These are phyloP conservation scores for Aschersonia sp. DNA, from an alignment of 2,329 filamentous ascomycete species.

Conservation along the genomic window DNA sequence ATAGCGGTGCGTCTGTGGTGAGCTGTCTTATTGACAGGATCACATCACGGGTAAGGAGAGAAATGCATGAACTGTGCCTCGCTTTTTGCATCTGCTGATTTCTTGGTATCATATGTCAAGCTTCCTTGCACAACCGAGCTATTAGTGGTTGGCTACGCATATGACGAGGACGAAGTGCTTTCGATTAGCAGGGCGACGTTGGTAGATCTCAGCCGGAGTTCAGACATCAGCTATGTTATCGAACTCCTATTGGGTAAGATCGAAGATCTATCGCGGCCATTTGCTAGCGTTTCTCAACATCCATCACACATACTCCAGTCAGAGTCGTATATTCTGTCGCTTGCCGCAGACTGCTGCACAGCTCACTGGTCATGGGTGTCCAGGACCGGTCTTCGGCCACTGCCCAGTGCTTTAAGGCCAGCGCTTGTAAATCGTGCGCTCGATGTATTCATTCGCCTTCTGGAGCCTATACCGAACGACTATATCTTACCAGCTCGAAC, in stretches of 20 bases:
- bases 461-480: slow-evolving; percentile 42
- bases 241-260: slow-evolving; percentile 41
- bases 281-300: slow-evolving; percentile 34
- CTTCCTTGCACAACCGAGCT: too few relatives aligned
- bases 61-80: neutral
- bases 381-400: slow-evolving; percentile 12
- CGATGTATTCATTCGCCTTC: slow-evolving; percentile 39
- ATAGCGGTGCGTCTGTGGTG: slow-evolving; percentile 43
- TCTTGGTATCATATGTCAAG: too few relatives aligned
- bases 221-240: slow-evolving; percentile 37
- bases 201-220: slow-evolving; percentile 38
- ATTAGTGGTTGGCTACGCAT: neutral
- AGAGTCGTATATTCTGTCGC: slow-evolving; percentile 47
- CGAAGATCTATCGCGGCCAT: slow-evolving; percentile 42
- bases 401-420: slow-evolving; percentile 28
- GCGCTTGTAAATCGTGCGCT: slow-evolving; percentile 38
- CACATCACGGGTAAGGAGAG: slow-evolving; percentile 39
- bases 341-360: slow-evolving; percentile 50
- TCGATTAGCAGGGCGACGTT: slow-evolving; percentile 46
- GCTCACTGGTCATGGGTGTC: slow-evolving; percentile 35
- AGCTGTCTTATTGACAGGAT: slow-evolving; percentile 48
- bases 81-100: too few relatives aligned
- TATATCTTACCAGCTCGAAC: slow-evolving; percentile 40
- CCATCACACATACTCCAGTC: slow-evolving; percentile 47
- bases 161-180: slow-evolving; percentile 42